phyloP scores from a whole-genome alignment of 2,329 filamentous ascomycete species.

The Dothiorella sarmentorum region DNA sequence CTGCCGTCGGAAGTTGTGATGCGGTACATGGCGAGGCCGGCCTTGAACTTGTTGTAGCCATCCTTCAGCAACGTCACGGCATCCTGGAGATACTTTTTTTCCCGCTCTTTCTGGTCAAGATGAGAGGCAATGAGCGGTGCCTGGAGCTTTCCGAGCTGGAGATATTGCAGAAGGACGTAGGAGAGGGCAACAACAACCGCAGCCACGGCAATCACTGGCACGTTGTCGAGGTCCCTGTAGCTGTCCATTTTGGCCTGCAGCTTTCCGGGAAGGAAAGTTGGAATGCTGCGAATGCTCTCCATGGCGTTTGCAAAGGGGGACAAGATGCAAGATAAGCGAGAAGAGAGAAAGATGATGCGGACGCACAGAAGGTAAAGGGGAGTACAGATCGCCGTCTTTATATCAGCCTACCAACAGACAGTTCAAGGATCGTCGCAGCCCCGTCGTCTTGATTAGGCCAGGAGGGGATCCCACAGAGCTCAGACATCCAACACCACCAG shows the following conservation, averaged over 20 bases:
- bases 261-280: slow-evolving; percentile 5
- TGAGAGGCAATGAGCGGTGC: slow-evolving; percentile 7
- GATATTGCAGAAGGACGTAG: neutral
- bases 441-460: neutral
- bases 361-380: neutral
- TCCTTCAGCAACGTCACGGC: slow-evolving; percentile 4
- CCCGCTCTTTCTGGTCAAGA: slow-evolving; percentile 4
- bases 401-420: neutral
- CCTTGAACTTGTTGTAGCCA: slow-evolving; percentile 14
- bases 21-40: slow-evolving; percentile 12
- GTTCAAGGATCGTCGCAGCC: neutral
- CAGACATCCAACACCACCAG: neutral
- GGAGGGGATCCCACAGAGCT: neutral
- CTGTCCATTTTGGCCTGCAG: slow-evolving; percentile 1
- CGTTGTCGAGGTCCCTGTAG: slow-evolving; percentile 1
- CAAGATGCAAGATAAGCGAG: no score
- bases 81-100: slow-evolving; percentile 9
- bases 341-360: neutral
- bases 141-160: slow-evolving; percentile 1
- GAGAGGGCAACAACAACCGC: neutral
- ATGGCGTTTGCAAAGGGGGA: neutral
- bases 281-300: slow-evolving; percentile 14
- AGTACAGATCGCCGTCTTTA: neutral
- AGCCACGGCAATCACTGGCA: neutral
- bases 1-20: slow-evolving; percentile 13